phyloP scores from a whole-genome alignment of 768 basidiomycete species.

The Leccinum subgranulosum region DNA sequence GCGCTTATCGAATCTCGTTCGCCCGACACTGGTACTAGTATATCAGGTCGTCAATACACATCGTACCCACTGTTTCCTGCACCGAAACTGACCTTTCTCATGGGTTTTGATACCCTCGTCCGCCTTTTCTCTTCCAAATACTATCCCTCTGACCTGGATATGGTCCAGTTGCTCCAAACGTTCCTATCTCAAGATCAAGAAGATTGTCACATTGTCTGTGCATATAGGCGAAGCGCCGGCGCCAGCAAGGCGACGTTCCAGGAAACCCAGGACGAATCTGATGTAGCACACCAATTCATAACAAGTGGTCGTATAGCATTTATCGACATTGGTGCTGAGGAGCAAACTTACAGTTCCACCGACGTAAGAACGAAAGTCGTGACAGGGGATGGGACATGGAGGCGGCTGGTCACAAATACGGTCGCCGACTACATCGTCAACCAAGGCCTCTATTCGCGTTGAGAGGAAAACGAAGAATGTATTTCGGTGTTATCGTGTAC shows the following conservation, averaged over 20 bases:
- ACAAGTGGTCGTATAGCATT: conserved; percentile 50
- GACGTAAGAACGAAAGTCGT: conserved; percentile 45
- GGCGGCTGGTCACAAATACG: conserved; percentile 40
- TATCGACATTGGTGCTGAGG: conserved; percentile 56
- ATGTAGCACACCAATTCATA: conserved; percentile 48
- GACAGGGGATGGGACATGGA: conserved; percentile 39
- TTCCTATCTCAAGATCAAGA: conserved; percentile 61
- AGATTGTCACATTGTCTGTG: conserved; percentile 64
- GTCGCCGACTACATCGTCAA: conserved; percentile 52
- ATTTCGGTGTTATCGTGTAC: conserved; percentile 12
- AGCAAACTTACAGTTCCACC: conserved; percentile 67
- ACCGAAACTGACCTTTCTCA: conserved; percentile 61
- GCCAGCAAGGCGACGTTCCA: conserved; percentile 16
- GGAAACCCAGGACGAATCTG: conserved; percentile 28
- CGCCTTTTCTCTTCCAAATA: conserved; percentile 76
- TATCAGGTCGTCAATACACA: conserved; percentile 9
- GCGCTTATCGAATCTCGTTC: neutral
- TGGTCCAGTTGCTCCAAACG: conserved; percentile 50
- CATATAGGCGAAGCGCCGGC: conserved; percentile 42
- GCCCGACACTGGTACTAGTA: neutral
- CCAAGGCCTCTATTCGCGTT: conserved; percentile 41
- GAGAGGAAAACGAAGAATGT: conserved; percentile 2
- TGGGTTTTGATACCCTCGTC: conserved; percentile 84
- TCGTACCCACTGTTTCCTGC: conserved; percentile 4
- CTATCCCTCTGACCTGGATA: conserved; percentile 53